phyloP scores from a whole-genome alignment of 2,329 filamentous ascomycete species.

The Sporothrix pseudoabietina region DNA sequence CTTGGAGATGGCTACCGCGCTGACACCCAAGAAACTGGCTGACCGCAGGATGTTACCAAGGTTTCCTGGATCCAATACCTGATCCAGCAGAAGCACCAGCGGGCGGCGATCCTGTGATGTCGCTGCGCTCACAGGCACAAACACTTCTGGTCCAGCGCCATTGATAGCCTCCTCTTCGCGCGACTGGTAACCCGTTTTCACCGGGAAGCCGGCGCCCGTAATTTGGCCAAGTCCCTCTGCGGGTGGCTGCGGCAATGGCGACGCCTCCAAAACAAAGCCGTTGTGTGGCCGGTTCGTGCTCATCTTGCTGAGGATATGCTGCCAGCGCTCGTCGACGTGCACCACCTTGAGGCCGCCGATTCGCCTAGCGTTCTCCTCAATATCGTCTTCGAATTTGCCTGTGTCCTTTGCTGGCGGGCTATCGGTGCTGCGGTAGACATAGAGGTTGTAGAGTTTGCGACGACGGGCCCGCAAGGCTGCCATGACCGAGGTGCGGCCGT shows the following conservation, averaged over 20 bases:
- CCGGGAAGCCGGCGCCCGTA: constrained; percentile 54
- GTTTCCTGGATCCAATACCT: constrained; percentile 84
- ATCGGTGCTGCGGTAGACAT: constrained; percentile 62
- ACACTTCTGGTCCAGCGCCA: constrained; percentile 55
- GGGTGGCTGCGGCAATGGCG: constrained; percentile 73
- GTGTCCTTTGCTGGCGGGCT: constrained; percentile 37
- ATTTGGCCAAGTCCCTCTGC: constrained; percentile 60
- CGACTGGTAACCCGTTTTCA: constrained; percentile 68
- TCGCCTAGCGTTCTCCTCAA: constrained; percentile 52
- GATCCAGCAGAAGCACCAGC: constrained; percentile 72
- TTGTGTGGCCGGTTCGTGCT: constrained; percentile 84
- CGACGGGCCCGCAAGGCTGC: constrained; percentile 66
- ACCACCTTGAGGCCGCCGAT: constrained; percentile 56
- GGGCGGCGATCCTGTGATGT: constrained; percentile 55
- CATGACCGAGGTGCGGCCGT: constrained; percentile 78
- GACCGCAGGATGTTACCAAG: constrained; percentile 86
- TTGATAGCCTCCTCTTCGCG: constrained; percentile 75
- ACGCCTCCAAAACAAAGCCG: constrained; percentile 83
- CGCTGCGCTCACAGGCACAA: background rate
- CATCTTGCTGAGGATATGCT: constrained; percentile 79
- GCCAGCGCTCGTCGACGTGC: constrained; percentile 61
- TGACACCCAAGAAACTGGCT: constrained; percentile 86
- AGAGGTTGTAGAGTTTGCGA: constrained; percentile 81
- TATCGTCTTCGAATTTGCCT: constrained; percentile 44
- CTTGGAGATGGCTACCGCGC: constrained; percentile 76